phyloP scores from a whole-genome alignment of 805 yeast genomes.

The Cyberlindnera mississippiensis region DNA sequence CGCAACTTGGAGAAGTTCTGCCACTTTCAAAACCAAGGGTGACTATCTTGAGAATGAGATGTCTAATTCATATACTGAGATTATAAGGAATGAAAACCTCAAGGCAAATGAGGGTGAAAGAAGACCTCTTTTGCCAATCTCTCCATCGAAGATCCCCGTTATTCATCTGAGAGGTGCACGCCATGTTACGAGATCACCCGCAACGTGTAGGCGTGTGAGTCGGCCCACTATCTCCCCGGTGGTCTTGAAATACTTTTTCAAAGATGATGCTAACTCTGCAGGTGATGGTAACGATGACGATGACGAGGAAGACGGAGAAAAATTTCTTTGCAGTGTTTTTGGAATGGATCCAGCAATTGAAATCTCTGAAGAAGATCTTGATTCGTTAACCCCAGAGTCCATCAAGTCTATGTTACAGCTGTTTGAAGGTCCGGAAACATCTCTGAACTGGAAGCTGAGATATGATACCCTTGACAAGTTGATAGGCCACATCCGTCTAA shows the following conservation, averaged over 20 bases:
- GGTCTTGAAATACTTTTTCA: too few species aligned
- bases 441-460: constrained; percentile 23
- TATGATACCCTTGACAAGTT: constrained; percentile 18
- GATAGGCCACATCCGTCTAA: constrained; percentile 21
- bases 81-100: not conserved
- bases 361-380: constrained; percentile 6
- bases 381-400: constrained; percentile 3
- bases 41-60: not conserved
- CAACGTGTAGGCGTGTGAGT: too few species aligned
- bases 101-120: not conserved
- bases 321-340: constrained; percentile 15
- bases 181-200: too few species aligned
- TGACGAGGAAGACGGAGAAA: constrained; percentile 9
- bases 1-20: too few species aligned
- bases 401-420: constrained; percentile 10
- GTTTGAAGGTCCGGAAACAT: constrained; percentile 19
- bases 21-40: not conserved
- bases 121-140: too few species aligned
- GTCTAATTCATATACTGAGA: not conserved
- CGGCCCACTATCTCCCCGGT: too few species aligned
- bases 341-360: constrained; percentile 21
- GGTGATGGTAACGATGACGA: not conserved
- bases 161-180: too few species aligned
- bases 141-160: too few species aligned
- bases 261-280: not conserved